Base-by-base conservation (phyloP, 805 yeast species). In the Kregervanrija pseudodelftensis region DNA sequence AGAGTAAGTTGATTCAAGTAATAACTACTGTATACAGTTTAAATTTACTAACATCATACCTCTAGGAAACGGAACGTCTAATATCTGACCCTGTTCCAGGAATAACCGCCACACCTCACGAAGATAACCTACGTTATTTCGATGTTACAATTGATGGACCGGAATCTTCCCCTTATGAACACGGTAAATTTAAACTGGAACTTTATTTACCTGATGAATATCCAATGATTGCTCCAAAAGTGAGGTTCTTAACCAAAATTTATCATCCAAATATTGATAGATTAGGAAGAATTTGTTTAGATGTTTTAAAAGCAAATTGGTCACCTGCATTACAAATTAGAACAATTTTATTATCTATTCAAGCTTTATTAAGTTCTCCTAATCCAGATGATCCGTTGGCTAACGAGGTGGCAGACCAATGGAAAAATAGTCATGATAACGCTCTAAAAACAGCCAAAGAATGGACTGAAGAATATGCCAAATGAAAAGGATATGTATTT, bases 321-420 rank as follows among this genome's bases (percentile, higher is more conserved):
- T 85, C 95, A 9, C 98, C 99, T 4, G 99, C 99, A 0, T 72
- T 91, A 48, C 98, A 93, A 63, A 93, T 93, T 51, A 76, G 98
- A 64, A 93, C 98, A 8, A 84, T 93, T 17, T 69, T 93, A 49
- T 71, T 93, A 45, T 86, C 96, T 9, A 84, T 93, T 47, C 99
- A 93, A 66, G 97, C 98, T 0, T 69, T 93, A 45, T 68, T 93
- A 42, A 96, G 95, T 2, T 89, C 96, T 5, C 99, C 99, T 10
- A 93, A 93, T 57, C 99, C 99, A 2, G 96, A 93, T 61, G 99
- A 93, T 65, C 99, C 99, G 1, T 73, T 93, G 54, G 98, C 98
- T 14, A 93, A 93, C 59, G 98, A 93, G 53, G 99, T 93, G 36
- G 99, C 99, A 2, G 90, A 88, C 54, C 91, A 85, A 49, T 93